These are phyloP conservation scores for Diaporthe sp. DNA, from an alignment of 2,329 filamentous ascomycete genomes.

Conservation along the genomic window DNA sequence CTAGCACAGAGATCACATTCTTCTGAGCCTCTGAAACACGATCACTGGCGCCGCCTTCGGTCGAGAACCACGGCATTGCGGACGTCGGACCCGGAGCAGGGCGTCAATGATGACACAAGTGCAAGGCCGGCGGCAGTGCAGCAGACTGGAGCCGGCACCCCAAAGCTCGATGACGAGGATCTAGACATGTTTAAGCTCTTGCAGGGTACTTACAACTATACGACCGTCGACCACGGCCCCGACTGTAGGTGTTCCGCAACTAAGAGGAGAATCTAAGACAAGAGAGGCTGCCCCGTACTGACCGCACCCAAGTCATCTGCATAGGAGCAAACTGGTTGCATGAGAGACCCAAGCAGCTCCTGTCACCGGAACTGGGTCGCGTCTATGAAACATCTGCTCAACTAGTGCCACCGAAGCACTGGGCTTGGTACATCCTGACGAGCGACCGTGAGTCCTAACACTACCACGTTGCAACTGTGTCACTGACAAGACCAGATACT, in stretches of 20 bases:
- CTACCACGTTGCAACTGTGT: slow-evolving; percentile 29
- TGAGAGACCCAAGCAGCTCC: slow-evolving; percentile 50
- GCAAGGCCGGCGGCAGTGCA: neutral
- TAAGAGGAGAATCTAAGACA: too few relatives aligned
- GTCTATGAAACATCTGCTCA: slow-evolving; percentile 37
- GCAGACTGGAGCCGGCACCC: too few relatives aligned
- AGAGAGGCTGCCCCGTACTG: neutral
- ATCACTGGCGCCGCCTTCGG: neutral
- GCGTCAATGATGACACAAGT: neutral
- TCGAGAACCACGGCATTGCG: slow-evolving; percentile 24
- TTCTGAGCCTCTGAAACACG: neutral
- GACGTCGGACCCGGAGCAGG: slow-evolving; percentile 33
- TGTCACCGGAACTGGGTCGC: neutral
- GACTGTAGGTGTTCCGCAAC: slow-evolving; percentile 63
- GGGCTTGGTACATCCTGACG: slow-evolving; percentile 80
- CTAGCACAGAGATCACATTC: slow-evolving; percentile 28
- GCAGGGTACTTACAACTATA: slow-evolving; percentile 82
- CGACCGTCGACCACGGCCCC: slow-evolving; percentile 77
- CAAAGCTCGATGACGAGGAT: slow-evolving; percentile 43
- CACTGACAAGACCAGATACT: slow-evolving; percentile 63
- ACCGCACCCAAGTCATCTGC: slow-evolving; percentile 68
- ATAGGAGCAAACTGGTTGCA: slow-evolving; percentile 79
- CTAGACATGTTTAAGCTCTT: slow-evolving; percentile 66
- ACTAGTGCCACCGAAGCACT: slow-evolving; percentile 62
- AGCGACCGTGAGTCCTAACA: slow-evolving; percentile 67